Evolutionary conservation across 768 basidiomycete species (phyloP), one percentile per base, ranked within the genome.

Genomic region (Serendipita sp.): DNA sequence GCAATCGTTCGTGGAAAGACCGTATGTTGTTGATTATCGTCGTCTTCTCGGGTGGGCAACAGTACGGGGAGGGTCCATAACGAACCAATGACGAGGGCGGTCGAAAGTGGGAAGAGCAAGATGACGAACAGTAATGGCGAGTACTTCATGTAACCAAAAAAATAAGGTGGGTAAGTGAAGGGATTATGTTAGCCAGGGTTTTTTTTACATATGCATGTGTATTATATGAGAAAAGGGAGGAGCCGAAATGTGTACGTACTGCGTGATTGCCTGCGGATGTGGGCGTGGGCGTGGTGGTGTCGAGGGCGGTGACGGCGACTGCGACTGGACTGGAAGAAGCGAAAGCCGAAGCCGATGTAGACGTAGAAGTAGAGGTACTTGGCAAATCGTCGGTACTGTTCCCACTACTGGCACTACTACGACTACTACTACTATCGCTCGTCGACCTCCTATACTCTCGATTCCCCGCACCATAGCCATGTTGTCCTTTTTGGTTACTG

Each of bases 1-100:
- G 84, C 73, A 35, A 89, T 74, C 24, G 85, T 90, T 64, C 79
- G 81, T 13, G 89, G 90, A 86, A 88, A 88, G 48, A 51, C 48
- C 7, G 48, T 18, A 32, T 51, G 48, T 8, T 18, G 48, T n/a
- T 7, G 8, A 8, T n/a, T n/a, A 16, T 84, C 75, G 68, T 85
- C 77, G 64, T 45, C 38, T 18, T 35, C 15, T 13, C 8, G 8
- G 30, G 48, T 18, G 7, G 48, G 48, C 5, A 51, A n/a, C n/a
- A 18, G 48, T 68, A 90, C 84, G 62, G 89, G 86, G 3, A 91
- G 73, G 3, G 85, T 75, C 63, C 75, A 76, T 56, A 81, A 75
- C 37, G 74, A 73, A 64, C 78, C 67, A 45, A 82, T 71, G 45
- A 82, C 75, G 4, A 81, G 64, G 16, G 72, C 73, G 10, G 88